phyloP scores from a whole-genome alignment of 1,284 basidiomycete species.

The Leucoagaricus sp. region DNA sequence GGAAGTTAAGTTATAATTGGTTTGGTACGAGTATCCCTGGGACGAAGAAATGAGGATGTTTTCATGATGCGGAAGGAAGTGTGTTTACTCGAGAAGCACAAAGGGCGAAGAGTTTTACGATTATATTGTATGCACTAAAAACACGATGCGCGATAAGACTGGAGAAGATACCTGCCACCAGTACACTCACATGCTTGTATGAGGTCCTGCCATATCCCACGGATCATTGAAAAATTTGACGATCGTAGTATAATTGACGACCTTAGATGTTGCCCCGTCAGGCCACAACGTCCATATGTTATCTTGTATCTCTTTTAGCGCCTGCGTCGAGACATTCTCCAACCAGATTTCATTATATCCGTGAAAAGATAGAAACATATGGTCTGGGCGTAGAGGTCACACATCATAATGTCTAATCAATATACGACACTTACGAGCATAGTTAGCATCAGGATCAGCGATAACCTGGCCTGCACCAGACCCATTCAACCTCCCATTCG shows the following conservation, averaged over 20 bases:
- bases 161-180: neutral
- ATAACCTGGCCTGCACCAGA: constrained; percentile 6
- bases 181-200: constrained; percentile 34
- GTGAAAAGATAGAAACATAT: constrained; percentile 59
- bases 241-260: constrained; percentile 34
- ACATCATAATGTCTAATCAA: no score
- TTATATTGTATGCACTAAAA: constrained; percentile 17
- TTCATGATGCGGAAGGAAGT: constrained; percentile 1
- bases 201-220: constrained; percentile 44
- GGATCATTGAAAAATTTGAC: constrained; percentile 47
- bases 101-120: constrained; percentile 24
- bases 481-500: constrained; percentile 14
- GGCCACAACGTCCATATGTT: constrained; percentile 45
- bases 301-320: constrained; percentile 42
- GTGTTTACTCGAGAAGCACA: constrained; percentile 39
- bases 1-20: constrained; percentile 56
- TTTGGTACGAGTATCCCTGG: constrained; percentile 55
- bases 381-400: no score
- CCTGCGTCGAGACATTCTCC: constrained; percentile 43
- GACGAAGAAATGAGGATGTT: constrained; percentile 4
- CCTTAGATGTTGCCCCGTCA: constrained; percentile 42
- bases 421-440: constrained; percentile 15
- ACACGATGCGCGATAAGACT: neutral
- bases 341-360: constrained; percentile 47
- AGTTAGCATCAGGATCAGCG: constrained; percentile 7